Conservation (phyloP, 345 rosid genomes). For the Xanthoceras sorbifolium region DNA sequence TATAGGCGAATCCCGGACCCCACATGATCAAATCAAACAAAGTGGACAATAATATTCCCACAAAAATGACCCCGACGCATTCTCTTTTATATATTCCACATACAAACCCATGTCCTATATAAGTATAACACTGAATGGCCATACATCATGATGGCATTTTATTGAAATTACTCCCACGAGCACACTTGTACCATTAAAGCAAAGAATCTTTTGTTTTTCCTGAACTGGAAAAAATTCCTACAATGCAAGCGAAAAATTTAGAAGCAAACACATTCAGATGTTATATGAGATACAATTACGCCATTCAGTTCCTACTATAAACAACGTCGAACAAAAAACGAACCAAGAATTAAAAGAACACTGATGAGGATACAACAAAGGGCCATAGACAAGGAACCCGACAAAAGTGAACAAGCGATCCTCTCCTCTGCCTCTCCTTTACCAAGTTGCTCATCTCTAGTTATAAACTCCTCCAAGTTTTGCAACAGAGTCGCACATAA, state of each 20-base stretch:
- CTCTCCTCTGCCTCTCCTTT: constrained; percentile 44
- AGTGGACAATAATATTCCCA: background rate
- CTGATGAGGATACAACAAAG: constrained; percentile 87
- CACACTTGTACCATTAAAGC: background rate
- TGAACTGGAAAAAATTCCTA: background rate
- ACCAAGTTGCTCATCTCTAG: constrained; percentile 61
- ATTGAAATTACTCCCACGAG: background rate
- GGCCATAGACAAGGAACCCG: constrained; percentile 94
- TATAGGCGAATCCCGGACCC: no score
- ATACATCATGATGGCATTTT: background rate
- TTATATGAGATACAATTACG: background rate
- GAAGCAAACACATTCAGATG: background rate
- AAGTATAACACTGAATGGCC: background rate
- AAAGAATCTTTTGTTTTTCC: background rate
- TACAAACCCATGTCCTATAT: background rate
- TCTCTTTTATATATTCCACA: background rate
- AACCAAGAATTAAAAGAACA: background rate
- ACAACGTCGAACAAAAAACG: background rate
- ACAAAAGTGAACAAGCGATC: constrained; percentile 64
- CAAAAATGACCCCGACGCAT: background rate
- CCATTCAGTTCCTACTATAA: background rate
- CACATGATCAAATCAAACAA: constrained; percentile 57
- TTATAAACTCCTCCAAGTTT: constrained; percentile 68
- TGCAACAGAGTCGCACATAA: constrained; percentile 51
- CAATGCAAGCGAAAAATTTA: background rate